Conservation (phyloP, 2,329 filamentous ascomycete genomes). For the Tolypocladium ovalisporum region DNA sequence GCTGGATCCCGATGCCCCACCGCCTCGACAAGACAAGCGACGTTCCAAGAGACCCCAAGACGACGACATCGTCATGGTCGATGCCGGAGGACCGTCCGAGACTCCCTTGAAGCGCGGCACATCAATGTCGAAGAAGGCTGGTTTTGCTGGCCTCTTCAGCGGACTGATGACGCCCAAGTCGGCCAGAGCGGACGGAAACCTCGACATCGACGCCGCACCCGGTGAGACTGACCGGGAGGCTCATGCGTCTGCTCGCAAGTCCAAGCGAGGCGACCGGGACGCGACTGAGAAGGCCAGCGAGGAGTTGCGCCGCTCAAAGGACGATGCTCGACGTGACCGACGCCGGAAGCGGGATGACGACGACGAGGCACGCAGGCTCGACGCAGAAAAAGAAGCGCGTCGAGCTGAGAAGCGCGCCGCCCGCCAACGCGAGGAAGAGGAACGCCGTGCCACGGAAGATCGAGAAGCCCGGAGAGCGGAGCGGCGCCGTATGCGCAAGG, state of each 20-base stretch:
- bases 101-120: slow-evolving; percentile 20
- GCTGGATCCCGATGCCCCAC: slow-evolving; percentile 23
- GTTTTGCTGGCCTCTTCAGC: slow-evolving; percentile 51
- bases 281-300: slow-evolving; percentile 29
- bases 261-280: slow-evolving; percentile 41
- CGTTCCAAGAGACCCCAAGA: slow-evolving; percentile 22
- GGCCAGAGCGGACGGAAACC: slow-evolving; percentile 34
- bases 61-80: slow-evolving; percentile 28
- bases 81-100: slow-evolving; percentile 20
- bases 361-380: slow-evolving; percentile 37
- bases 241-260: slow-evolving; percentile 50
- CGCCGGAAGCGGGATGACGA: slow-evolving; percentile 45
- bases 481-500: slow-evolving; percentile 36
- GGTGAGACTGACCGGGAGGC: slow-evolving; percentile 50
- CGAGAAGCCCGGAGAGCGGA: slow-evolving; percentile 38
- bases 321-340: slow-evolving; percentile 44
- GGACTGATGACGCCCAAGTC: slow-evolving; percentile 39
- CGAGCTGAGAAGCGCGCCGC: slow-evolving; percentile 41
- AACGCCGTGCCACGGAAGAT: slow-evolving; percentile 37
- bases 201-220: slow-evolving; percentile 34
- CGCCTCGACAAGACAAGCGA: slow-evolving; percentile 20
- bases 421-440: slow-evolving; percentile 36
- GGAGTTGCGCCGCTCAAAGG: slow-evolving; percentile 45
- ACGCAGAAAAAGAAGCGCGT: slow-evolving; percentile 50
- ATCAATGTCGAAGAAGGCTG: slow-evolving; percentile 38